Conservation (phyloP, 352 stramenopile genomes). For the Globisporangium spinosum region DNA sequence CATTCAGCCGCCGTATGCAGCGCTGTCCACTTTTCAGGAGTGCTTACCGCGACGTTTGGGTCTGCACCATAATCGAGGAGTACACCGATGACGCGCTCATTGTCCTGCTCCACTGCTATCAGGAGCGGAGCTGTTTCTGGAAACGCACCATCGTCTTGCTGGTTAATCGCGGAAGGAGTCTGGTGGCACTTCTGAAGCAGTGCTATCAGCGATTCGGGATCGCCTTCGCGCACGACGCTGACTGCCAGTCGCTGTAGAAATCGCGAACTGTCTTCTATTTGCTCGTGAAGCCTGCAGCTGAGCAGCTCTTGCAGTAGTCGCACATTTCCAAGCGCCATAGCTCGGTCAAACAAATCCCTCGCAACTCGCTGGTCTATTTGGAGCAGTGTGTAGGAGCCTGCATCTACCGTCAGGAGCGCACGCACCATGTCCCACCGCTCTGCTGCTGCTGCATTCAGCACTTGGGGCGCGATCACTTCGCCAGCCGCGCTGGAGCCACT, state of each 20-base stretch:
- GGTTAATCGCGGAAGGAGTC: too few species aligned
- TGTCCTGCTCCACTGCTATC: not conserved
- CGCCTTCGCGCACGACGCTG: not conserved
- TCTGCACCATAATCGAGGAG: not conserved
- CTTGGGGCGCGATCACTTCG: not conserved
- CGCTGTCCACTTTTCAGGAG: not conserved
- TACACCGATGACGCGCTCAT: not conserved
- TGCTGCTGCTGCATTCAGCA: not conserved
- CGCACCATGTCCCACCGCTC: not conserved
- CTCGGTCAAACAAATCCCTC: not conserved
- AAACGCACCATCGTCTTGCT: not conserved
- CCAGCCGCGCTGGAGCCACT: not conserved
- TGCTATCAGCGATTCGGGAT: not conserved
- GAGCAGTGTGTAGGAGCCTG: not conserved
- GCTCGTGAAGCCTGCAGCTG: not conserved
- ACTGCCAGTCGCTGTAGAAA: not conserved
- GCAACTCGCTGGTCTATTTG: too few species aligned
- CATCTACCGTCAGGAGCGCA: not conserved
- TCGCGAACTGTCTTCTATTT: not conserved
- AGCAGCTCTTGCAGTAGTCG: not conserved
- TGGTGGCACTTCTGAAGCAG: not conserved
- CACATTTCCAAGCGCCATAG: not conserved
- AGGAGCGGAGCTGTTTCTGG: not conserved
- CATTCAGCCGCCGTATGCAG: slow-evolving; percentile 1
- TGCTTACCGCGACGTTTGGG: not conserved